phyloP scores from a whole-genome alignment of 2,329 filamentous ascomycete species.

The Chaetomiaceae sp. region DNA sequence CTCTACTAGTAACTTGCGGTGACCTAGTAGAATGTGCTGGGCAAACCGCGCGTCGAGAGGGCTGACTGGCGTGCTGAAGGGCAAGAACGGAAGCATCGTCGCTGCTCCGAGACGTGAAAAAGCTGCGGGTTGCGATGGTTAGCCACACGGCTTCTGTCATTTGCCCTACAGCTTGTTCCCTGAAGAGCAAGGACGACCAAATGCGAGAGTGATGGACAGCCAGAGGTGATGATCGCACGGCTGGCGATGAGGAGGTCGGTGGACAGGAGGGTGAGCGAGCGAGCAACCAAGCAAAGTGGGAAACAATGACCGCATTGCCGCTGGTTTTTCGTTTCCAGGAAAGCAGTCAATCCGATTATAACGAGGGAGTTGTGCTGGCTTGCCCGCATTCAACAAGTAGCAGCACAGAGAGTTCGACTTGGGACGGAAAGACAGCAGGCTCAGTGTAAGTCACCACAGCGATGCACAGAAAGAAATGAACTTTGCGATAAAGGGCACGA shows the following conservation, averaged over 20 bases:
- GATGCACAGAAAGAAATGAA: no score
- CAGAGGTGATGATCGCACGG: background rate
- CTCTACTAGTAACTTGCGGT: background rate
- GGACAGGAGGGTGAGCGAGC: background rate
- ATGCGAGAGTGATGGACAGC: background rate
- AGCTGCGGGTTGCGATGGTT: conserved; percentile 1
- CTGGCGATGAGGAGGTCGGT: no score
- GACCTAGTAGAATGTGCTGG: background rate
- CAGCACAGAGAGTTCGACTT: no score
- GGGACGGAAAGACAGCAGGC: background rate
- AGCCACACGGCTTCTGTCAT: background rate
- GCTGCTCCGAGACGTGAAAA: conserved; percentile 5
- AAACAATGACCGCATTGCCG: background rate
- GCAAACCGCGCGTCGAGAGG: background rate
- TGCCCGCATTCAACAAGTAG: no score
- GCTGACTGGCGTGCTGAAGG: conserved; percentile 1
- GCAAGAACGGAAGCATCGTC: conserved; percentile 8
- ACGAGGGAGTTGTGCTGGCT: no score
- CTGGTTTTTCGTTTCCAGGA: background rate
- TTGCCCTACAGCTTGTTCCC: background rate
- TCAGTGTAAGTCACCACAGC: no score
- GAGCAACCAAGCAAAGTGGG: background rate
- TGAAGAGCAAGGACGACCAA: background rate
- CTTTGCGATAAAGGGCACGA: no score
- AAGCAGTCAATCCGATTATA: no score